These are phyloP conservation scores for Suillus luteus DNA, from an alignment of 768 basidiomycete genomes.

Conservation along the genomic window DNA sequence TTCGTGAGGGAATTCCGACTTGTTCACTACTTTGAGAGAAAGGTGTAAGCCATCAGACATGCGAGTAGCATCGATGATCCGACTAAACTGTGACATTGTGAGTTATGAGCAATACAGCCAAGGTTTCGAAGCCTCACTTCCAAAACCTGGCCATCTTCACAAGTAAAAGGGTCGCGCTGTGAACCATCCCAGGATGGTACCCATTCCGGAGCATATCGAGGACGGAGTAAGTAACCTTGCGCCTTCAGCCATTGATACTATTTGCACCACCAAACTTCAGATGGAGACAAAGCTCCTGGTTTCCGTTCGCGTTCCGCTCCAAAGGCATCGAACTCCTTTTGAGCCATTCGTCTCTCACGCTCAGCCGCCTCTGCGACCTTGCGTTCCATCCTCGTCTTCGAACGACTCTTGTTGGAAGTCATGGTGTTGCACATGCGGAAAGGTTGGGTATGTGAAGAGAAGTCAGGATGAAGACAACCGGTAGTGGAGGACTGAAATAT, in stretches of 20 bases:
- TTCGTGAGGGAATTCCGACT: slow-evolving; percentile 22
- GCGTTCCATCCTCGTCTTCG: neutral
- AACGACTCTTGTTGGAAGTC: neutral
- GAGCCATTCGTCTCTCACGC: neutral
- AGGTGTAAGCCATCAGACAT: slow-evolving; percentile 29
- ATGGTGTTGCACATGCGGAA: neutral
- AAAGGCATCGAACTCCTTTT: neutral
- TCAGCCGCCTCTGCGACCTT: slow-evolving; percentile 4
- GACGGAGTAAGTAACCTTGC: slow-evolving; percentile 34
- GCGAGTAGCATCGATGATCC: slow-evolving; percentile 33
- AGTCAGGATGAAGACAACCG: no score
- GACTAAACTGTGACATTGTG: neutral
- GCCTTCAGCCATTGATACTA: slow-evolving; percentile 32
- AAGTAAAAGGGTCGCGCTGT: neutral
- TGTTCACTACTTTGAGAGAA: slow-evolving; percentile 29
- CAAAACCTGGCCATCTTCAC: slow-evolving; percentile 9
- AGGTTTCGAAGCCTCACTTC: neutral
- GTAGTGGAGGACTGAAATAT: no score
- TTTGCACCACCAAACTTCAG: slow-evolving; percentile 18
- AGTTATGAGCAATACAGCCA: neutral
- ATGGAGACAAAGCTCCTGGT: slow-evolving; percentile 5
- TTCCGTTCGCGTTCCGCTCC: neutral
- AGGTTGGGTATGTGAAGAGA: neutral
- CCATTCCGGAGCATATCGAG: slow-evolving; percentile 37
- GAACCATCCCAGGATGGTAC: slow-evolving; percentile 34